These are phyloP conservation scores for Cyberlindnera bimundalis DNA, from an alignment of 805 yeast species.

Conservation along the genomic window DNA sequence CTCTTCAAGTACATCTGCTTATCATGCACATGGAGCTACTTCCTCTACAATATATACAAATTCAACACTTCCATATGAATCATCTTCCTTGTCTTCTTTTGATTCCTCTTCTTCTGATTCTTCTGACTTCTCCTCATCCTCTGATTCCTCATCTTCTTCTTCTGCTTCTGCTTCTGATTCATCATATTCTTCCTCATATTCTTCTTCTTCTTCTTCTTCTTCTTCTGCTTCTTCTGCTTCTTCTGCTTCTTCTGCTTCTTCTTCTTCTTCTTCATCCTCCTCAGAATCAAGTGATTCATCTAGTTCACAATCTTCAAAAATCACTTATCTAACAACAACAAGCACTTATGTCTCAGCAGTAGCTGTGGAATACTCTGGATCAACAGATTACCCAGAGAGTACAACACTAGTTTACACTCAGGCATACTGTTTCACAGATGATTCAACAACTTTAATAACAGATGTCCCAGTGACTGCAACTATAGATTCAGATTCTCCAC, in stretches of 20 bases:
- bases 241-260: conserved; percentile 1
- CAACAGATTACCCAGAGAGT: conserved; percentile 5
- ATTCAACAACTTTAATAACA: conserved; percentile 20
- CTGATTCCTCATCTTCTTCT: not conserved
- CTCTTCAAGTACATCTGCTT: conserved; percentile 5
- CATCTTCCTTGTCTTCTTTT: no score
- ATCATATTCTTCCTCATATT: not conserved
- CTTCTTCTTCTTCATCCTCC: conserved; percentile 1
- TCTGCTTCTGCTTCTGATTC: not conserved
- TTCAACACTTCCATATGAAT: no score
- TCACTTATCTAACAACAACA: conserved; percentile 1
- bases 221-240: conserved; percentile 15
- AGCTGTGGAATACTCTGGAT: no score
- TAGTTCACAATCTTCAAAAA: no score
- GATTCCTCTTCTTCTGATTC: not conserved
- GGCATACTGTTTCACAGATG: conserved; percentile 19
- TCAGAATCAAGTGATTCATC: not conserved
- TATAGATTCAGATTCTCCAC: not conserved
- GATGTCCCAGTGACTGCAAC: conserved; percentile 5
- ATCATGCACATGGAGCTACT: conserved; percentile 2
- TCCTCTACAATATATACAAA: no score
- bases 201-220: not conserved
- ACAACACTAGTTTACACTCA: conserved; percentile 23
- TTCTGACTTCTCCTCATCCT: not conserved
- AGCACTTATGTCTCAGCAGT: conserved; percentile 6